Conservation (phyloP, 1,284 basidiomycete species). For the Erythrobasidium hasegawianum region DNA sequence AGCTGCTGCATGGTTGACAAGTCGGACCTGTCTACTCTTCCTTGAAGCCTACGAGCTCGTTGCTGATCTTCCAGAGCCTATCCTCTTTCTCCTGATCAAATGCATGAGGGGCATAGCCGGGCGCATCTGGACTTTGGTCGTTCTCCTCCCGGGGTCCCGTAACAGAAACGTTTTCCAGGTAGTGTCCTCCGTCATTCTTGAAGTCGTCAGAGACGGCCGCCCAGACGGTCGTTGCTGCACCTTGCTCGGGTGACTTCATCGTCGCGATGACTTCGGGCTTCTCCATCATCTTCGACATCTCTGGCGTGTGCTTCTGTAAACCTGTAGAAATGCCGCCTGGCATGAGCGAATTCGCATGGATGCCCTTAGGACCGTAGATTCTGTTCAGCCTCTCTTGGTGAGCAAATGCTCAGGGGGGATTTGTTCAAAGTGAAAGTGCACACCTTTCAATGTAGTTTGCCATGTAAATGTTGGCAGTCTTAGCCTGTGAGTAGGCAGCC, state of each 20-base stretch:
- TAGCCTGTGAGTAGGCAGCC: constrained; percentile 8
- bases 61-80: constrained; percentile 23
- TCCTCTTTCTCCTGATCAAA: constrained; percentile 9
- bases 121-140: not conserved
- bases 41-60: constrained; percentile 1
- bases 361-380: constrained; percentile 6
- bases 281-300: not conserved
- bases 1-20: no score
- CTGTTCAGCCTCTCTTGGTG: not conserved
- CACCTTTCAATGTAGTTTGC: constrained; percentile 9
- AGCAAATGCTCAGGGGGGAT: no score
- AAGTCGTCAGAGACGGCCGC: constrained; percentile 10
- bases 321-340: constrained; percentile 11
- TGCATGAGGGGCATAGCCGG: not conserved
- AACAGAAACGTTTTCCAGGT: constrained; percentile 10
- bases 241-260: constrained; percentile 22
- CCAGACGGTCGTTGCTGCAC: constrained; percentile 19
- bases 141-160: not conserved
- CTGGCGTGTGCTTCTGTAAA: constrained; percentile 6
- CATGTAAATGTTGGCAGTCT: constrained; percentile 14
- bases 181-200: constrained; percentile 7
- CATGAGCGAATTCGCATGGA: constrained; percentile 15
- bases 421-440: no score
- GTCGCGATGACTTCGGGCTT: not conserved
- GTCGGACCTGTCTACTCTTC: no score